Evolutionary conservation across 2,329 filamentous ascomycete species (phyloP).

Genomic region (Beauveria caledonica): DNA sequence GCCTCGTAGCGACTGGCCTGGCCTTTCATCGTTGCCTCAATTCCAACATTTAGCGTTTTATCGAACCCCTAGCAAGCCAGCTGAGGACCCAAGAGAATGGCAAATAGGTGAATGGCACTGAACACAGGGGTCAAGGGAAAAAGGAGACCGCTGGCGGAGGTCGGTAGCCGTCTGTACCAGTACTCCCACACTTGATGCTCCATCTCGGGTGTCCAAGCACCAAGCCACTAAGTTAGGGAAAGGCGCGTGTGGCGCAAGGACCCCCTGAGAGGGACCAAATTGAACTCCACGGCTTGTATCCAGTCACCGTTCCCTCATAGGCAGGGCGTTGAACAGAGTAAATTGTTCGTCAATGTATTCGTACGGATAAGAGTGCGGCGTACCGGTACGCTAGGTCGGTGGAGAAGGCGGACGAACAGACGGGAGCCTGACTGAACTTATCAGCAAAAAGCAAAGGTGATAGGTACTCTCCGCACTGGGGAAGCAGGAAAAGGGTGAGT

Average conservation of each 20-base stretch:
- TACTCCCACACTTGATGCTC: not conserved
- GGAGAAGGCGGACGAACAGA: conserved; percentile 9
- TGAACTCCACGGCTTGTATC: not conserved
- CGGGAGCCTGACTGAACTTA: not conserved
- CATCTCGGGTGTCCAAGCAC: not conserved
- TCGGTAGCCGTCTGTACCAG: not conserved
- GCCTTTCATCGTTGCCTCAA: not conserved
- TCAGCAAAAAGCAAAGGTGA: conserved; percentile 5
- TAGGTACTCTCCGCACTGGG: not conserved
- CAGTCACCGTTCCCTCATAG: conserved; percentile 25
- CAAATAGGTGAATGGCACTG: not conserved
- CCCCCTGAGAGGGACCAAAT: conserved; percentile 4
- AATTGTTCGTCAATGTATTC: conserved; percentile 24
- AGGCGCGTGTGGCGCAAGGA: conserved; percentile 7
- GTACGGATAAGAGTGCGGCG: not conserved
- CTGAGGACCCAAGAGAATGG: not conserved
- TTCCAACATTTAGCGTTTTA: not conserved
- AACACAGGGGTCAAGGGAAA: not conserved
- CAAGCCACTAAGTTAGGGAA: not conserved
- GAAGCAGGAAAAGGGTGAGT: not conserved
- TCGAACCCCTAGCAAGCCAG: not conserved
- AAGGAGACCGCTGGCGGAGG: not conserved
- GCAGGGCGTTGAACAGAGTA: conserved; percentile 91
- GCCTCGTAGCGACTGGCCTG: not conserved
- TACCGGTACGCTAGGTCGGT: not conserved